Evolutionary conservation across 768 basidiomycete genomes (phyloP), one percentile per base, ranked within the genome.

Genomic region (Lactifluus volemus): DNA sequence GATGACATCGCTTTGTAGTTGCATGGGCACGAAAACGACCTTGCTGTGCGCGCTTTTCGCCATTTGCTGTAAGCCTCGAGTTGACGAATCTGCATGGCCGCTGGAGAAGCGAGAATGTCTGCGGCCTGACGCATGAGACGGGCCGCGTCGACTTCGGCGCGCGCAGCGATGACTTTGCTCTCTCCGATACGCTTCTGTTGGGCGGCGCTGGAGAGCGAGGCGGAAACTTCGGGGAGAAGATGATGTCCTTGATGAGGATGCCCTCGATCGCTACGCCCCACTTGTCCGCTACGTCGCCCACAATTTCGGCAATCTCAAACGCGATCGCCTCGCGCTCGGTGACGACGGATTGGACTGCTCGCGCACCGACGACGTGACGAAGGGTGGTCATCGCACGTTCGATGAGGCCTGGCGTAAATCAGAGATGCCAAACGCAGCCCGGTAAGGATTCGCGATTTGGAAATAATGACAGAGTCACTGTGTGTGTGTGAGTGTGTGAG

Each of bases 231-330:
- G 51, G 88, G 56, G 87, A 88, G 81, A 98, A 97, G 74, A 94
- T 88, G 74, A 94, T 92, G 72, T 92, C 91, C 76, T 92, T 92
- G 78, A 92, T 90, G 71, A 97, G 84, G 75, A 98, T 95, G 54
- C 91, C 90, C 73, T 98, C 96, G 72, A 98, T 95, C 32, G 89
- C 80, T 47, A 98, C 96, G 72, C 96, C 96, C 96, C 96, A 98
- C 72, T 92, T 92, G 75, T 92, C 91, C 15, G 90, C 89, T 48
- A 93, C 81, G 72, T 93, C 89, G 30, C 88, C 89, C 34, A 98
- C 92, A 59, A 97, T 94, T 73, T 96, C 92, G 55, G 93, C 96
- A 63, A 98, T 97, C 74, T 98, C 95, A 69, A 89, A 87, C 10
- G 95, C 95, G 65, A 97, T 93, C 45, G 89, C 93, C 69, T 98